Evolutionary conservation across 2,329 filamentous ascomycete species (phyloP), one percentile per base, ranked within the genome.

Genomic region (Ophidiomyces ophidiicola): DNA sequence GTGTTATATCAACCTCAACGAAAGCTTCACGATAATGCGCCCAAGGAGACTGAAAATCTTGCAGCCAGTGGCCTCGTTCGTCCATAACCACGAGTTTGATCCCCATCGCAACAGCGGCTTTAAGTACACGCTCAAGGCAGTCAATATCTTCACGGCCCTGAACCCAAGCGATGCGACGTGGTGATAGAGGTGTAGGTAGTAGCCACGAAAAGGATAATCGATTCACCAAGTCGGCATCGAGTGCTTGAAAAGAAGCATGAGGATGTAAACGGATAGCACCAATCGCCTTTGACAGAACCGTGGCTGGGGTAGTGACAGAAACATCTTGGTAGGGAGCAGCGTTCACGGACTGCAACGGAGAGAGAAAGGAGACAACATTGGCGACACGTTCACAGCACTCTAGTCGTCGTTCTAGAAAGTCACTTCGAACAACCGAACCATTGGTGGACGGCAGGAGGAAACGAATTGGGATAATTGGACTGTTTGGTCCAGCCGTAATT

Each of bases 11-110:
- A 12, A 36, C 18, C 15, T 36, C 26, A 8, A 40, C 32, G 18
- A 36, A 42, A 4, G 21, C 26, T 11, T 31, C 32, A 1, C 58
- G 50, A 14, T 53, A 47, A 36, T 54, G 37, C 2, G 51, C 44
- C 33, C 49, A 48, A n/a, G 40, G 24, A 12, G 24, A 28, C 14
- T 43, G 36, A 6, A n/a, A 6, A 8, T 48, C 46, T 44, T 61
- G 46, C 10, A 65, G 48, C 60, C 60, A 66, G 45, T 66, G 60
- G 3, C 57, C 60, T 0, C 53, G 45, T 8, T 52, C 40, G 40
- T 64, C 63, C 11, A 63, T 21, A 3, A 64, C 49, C 17, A 64
- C 53, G 1, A 66, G 30, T 0, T 47, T 44, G 24, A 66, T 57
- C 3, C 58, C 58, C 1, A 65, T 49, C 1, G 58, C 57, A 14